Evolutionary conservation across 176 grass and related monocot species (phyloP).

Genomic region (Miscanthus lutarioriparius): DNA sequence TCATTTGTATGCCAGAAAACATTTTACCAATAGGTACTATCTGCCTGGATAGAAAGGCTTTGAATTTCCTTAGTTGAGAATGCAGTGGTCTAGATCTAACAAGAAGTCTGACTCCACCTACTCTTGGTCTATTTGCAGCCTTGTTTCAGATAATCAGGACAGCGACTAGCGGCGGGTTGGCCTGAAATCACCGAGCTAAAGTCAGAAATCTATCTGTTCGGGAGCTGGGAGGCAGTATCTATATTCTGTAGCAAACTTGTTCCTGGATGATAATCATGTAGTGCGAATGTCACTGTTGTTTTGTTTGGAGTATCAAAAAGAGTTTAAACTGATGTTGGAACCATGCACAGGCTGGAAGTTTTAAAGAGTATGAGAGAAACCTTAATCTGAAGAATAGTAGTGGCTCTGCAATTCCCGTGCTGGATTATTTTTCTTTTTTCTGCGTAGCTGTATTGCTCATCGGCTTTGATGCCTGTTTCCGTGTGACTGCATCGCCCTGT

Average conservation of each 20-base stretch:
- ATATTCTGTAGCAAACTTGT: constrained; percentile 27
- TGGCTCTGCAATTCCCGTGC: background rate
- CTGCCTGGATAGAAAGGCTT: background rate
- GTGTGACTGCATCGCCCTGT: no score
- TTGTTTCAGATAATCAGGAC: constrained; percentile 71
- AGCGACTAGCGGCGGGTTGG: constrained; percentile 45
- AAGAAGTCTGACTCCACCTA: background rate
- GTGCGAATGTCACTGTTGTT: background rate
- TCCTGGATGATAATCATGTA: constrained; percentile 29
- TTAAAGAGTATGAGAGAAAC: constrained; percentile 12
- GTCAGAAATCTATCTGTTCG: background rate
- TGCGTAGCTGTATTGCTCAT: background rate
- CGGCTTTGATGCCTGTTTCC: background rate
- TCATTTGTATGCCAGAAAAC: no score
- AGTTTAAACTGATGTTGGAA: constrained; percentile 6
- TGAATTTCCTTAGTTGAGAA: background rate
- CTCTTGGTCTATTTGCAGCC: constrained; percentile 42
- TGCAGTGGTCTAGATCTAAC: background rate
- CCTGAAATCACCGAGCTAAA: constrained; percentile 24
- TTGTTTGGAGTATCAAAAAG: constrained; percentile 1
- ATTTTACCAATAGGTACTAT: no score
- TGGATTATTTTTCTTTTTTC: background rate
- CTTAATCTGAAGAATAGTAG: background rate
- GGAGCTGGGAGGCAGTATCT: constrained; percentile 34
- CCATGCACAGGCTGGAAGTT: constrained; percentile 23